Percentiles rank a stretch among this genome's conserved stretches.
Evolutionary conservation across 2,329 filamentous ascomycete genomes (phyloP).

Genomic region (Waltergamsia citrina): DNA sequence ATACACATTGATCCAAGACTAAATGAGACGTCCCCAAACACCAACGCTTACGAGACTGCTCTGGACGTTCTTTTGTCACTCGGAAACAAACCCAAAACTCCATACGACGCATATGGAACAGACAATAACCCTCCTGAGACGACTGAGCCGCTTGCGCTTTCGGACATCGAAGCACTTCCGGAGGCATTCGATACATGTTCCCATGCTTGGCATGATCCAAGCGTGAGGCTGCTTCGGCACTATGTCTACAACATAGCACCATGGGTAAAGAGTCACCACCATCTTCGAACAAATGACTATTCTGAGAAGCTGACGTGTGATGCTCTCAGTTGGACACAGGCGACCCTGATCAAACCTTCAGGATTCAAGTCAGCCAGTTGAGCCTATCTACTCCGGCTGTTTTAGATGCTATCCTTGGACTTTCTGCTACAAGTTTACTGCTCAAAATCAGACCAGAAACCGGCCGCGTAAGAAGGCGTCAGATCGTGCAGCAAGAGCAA

Average conservation of each 20-base stretch:
- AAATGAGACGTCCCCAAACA: slow-evolving; percentile 10
- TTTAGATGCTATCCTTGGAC: slow-evolving; percentile 15
- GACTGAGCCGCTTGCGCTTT: no score
- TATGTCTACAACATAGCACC: slow-evolving; percentile 34
- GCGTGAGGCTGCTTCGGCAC: slow-evolving; percentile 24
- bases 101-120: no score
- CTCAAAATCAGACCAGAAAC: no score
- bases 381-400: slow-evolving; percentile 14
- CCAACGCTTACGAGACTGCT: slow-evolving; percentile 20
- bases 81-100: no score
- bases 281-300: not conserved
- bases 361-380: slow-evolving; percentile 22
- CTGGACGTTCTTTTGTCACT: slow-evolving; percentile 22
- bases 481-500: no score
- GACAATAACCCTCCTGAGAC: not conserved
- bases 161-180: not conserved
- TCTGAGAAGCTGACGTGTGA: not conserved
- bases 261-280: slow-evolving; percentile 23
- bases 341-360: slow-evolving; percentile 28
- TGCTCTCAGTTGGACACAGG: slow-evolving; percentile 28
- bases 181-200: slow-evolving; percentile 13
- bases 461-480: no score
- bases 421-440: no score
- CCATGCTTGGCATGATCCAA: slow-evolving; percentile 13
- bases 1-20: slow-evolving; percentile 2